Evolutionary conservation across 2,329 filamentous ascomycete species (phyloP).

Genomic region (Aspergillus ochraceoroseus): DNA sequence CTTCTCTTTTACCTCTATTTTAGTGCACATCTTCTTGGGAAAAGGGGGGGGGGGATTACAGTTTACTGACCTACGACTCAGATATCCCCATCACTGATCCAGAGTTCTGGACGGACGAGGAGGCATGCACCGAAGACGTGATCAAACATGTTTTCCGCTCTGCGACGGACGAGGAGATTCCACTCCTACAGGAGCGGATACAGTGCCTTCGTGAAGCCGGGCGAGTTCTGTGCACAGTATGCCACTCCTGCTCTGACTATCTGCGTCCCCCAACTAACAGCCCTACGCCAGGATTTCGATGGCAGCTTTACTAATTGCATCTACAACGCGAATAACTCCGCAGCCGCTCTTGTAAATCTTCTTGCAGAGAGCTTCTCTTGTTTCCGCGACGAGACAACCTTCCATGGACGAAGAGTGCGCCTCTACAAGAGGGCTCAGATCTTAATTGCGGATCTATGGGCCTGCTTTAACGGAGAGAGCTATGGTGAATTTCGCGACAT

Average conservation of each 20-base stretch:
- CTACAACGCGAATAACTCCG: slow-evolving; percentile 68
- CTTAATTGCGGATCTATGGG: slow-evolving; percentile 92
- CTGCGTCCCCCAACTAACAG: too few relatives aligned
- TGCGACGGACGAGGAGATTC: slow-evolving; percentile 78
- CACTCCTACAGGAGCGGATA: slow-evolving; percentile 72
- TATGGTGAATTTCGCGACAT: slow-evolving; percentile 85
- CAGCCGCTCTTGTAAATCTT: slow-evolving; percentile 78
- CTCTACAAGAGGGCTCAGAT: slow-evolving; percentile 95
- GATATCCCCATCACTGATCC: slow-evolving; percentile 84
- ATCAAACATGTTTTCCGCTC: slow-evolving; percentile 78
- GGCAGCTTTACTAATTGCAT: slow-evolving; percentile 71
- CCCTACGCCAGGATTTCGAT: slow-evolving; percentile 62
- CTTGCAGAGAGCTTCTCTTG: slow-evolving; percentile 76
- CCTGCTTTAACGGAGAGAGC: slow-evolving; percentile 76
- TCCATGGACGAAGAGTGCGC: slow-evolving; percentile 69
- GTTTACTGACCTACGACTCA: slow-evolving; percentile 34
- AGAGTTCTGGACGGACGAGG: slow-evolving; percentile 75
- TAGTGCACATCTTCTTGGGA: slow-evolving; percentile 8
- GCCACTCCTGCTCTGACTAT: slow-evolving; percentile 16
- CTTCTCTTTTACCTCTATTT: neutral
- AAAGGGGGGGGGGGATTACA: too few relatives aligned
- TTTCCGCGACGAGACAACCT: slow-evolving; percentile 75
- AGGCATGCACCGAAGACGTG: slow-evolving; percentile 68
- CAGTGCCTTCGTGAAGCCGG: slow-evolving; percentile 78
- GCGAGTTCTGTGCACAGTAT: slow-evolving; percentile 69